Conservation (phyloP, 2,329 filamentous ascomycete species). For the Thielaviopsis populi region DNA sequence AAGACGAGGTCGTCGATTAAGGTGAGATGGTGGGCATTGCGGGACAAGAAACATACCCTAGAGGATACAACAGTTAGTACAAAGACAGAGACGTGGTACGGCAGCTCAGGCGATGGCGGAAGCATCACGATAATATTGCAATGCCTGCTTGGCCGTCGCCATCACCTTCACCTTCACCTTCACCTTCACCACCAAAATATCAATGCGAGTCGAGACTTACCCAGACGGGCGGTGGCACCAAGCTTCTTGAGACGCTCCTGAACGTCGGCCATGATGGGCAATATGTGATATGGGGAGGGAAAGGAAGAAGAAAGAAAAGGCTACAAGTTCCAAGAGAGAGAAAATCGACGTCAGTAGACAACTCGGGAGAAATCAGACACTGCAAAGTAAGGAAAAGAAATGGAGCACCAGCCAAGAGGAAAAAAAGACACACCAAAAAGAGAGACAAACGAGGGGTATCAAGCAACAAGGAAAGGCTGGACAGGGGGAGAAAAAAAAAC, state of each 20-base stretch:
- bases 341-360: constrained; percentile 22
- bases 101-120: not conserved
- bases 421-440: constrained; percentile 8
- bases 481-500: constrained; percentile 4
- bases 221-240: constrained; percentile 43
- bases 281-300: constrained; percentile 20
- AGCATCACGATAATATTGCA: not conserved
- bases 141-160: not conserved
- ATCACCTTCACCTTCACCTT: too few relatives aligned
- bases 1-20: constrained; percentile 7
- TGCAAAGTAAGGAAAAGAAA: constrained; percentile 15
- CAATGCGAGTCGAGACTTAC: constrained; percentile 35
- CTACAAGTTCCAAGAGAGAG: constrained; percentile 17
- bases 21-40: constrained; percentile 1
- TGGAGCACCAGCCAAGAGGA: constrained; percentile 17
- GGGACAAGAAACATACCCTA: constrained; percentile 15
- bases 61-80: constrained; percentile 17
- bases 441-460: constrained; percentile 7
- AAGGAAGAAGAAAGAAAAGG: constrained; percentile 17
- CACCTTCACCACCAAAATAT: not conserved
- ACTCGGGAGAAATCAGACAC: constrained; percentile 20
- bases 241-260: constrained; percentile 48
- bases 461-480: not conserved
- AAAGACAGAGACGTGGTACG: constrained; percentile 6
- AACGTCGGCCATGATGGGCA: constrained; percentile 37